phyloP scores from a whole-genome alignment of 345 rosid genomes.

The Pseudoturritis turrita region DNA sequence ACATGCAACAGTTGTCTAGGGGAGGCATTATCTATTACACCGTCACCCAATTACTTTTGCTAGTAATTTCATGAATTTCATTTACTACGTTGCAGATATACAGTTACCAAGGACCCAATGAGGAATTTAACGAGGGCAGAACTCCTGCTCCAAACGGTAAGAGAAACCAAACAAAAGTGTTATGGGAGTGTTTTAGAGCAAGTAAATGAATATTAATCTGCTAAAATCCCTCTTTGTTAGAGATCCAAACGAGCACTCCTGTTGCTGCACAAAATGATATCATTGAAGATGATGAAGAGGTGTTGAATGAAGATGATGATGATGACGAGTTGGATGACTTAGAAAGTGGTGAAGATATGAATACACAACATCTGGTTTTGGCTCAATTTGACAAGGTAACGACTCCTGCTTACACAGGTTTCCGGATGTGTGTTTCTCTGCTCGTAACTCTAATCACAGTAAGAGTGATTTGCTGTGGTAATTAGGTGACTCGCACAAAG shows the following conservation, averaged over 20 bases:
- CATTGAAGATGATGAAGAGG: slow-evolving; percentile 84
- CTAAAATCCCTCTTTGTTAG: slow-evolving; percentile 36
- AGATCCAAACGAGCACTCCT: slow-evolving; percentile 76
- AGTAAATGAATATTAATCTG: not conserved
- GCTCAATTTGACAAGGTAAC: slow-evolving; percentile 97
- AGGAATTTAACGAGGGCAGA: slow-evolving; percentile 77
- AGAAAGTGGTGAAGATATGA: slow-evolving; percentile 86
- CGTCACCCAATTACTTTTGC: not conserved
- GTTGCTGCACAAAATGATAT: slow-evolving; percentile 42
- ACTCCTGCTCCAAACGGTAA: slow-evolving; percentile 94
- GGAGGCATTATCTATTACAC: not conserved
- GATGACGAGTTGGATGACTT: slow-evolving; percentile 85
- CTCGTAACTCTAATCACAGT: not conserved
- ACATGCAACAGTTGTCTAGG: not conserved
- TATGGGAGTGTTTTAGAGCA: not conserved
- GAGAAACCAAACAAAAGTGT: not conserved
- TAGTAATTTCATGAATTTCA: not conserved
- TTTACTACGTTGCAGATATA: slow-evolving; percentile 56
- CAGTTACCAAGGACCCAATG: slow-evolving; percentile 85
- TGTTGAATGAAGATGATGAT: slow-evolving; percentile 90
- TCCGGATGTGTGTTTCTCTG: not conserved
- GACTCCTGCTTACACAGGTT: not conserved
- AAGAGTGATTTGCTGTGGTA: slow-evolving; percentile 8
- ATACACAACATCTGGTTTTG: slow-evolving; percentile 89
- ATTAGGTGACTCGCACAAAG: slow-evolving; percentile 91